Evolutionary conservation across 2,329 filamentous ascomycete genomes (phyloP).

Genomic region (Fusarium clavum): DNA sequence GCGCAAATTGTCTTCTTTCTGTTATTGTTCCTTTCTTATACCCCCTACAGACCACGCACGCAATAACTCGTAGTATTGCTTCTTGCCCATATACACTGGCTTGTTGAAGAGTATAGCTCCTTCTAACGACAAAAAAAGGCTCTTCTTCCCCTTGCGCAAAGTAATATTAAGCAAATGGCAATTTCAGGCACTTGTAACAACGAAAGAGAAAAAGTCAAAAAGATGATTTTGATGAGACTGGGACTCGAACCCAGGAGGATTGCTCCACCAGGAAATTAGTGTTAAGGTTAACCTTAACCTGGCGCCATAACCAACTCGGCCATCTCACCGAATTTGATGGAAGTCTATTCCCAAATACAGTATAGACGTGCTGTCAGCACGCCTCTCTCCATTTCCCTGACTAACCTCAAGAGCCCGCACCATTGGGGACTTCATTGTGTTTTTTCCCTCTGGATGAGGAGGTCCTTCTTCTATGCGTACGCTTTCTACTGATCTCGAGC

Average conservation of each 20-base stretch:
- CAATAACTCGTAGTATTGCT: not conserved
- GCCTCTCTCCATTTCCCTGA: no score
- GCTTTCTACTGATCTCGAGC: no score
- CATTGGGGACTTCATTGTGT: not conserved
- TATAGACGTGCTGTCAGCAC: rapidly evolving
- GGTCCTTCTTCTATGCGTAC: not conserved
- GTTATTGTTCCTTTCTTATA: not conserved
- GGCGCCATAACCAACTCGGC: slow-evolving; percentile 39
- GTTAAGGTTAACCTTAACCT: slow-evolving; percentile 38
- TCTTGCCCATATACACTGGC: no score
- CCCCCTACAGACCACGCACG: not conserved
- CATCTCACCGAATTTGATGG: slow-evolving; percentile 29
- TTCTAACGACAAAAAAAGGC: not conserved
- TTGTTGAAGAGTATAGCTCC: not conserved
- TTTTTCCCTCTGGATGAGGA: not conserved
- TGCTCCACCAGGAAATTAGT: slow-evolving; percentile 36
- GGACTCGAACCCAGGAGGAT: slow-evolving; percentile 40
- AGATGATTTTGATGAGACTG: slow-evolving; percentile 23
- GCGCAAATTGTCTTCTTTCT: not conserved
- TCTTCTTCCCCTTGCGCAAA: not conserved
- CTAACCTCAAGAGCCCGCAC: not conserved
- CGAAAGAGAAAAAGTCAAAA: not conserved
- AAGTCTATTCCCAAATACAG: rapidly evolving
- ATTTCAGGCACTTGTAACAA: slow-evolving; percentile 50
- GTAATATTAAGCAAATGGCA: not conserved